Conservation (phyloP, 1,139 yeast species). For the Magnusiomyces ingens region DNA sequence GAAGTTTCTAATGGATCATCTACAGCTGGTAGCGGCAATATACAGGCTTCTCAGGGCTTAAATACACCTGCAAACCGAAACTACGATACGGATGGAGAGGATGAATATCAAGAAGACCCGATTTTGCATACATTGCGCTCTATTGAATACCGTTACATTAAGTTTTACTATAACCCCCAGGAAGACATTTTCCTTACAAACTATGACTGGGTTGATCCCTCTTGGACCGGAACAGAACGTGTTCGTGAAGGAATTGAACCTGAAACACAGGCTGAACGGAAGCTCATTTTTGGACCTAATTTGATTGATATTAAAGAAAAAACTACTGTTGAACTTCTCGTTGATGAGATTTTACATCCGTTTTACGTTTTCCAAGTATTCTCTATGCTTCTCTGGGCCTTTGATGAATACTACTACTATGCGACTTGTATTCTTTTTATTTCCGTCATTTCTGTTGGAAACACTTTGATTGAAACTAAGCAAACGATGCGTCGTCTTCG, state of each 20-base stretch:
- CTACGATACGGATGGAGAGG: constrained; percentile 24
- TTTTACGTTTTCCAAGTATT: constrained; percentile 91
- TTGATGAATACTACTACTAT: constrained; percentile 87
- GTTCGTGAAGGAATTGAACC: constrained; percentile 69
- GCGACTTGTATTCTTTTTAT: constrained; percentile 88
- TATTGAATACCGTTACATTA: constrained; percentile 77
- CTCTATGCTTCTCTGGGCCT: constrained; percentile 83
- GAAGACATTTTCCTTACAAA: constrained; percentile 83
- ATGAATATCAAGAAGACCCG: constrained; percentile 43
- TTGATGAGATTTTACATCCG: constrained; percentile 90
- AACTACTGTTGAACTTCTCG: constrained; percentile 52
- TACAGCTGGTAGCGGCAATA: not conserved
- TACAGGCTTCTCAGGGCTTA: not conserved
- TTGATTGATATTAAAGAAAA: constrained; percentile 72
- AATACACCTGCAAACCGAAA: constrained; percentile 3
- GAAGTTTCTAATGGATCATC: constrained; percentile 6
- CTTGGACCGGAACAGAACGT: constrained; percentile 57
- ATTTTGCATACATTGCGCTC: constrained; percentile 61
- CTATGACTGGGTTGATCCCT: constrained; percentile 73
- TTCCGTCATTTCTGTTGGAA: constrained; percentile 69
- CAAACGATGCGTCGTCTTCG: constrained; percentile 66
- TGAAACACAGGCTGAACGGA: constrained; percentile 60
- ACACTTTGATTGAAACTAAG: constrained; percentile 78
- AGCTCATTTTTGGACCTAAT: constrained; percentile 69
- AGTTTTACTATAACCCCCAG: constrained; percentile 73